phyloP scores from a whole-genome alignment of 495 filamentous ascomycete genomes.

The Apodospora peruviana region DNA sequence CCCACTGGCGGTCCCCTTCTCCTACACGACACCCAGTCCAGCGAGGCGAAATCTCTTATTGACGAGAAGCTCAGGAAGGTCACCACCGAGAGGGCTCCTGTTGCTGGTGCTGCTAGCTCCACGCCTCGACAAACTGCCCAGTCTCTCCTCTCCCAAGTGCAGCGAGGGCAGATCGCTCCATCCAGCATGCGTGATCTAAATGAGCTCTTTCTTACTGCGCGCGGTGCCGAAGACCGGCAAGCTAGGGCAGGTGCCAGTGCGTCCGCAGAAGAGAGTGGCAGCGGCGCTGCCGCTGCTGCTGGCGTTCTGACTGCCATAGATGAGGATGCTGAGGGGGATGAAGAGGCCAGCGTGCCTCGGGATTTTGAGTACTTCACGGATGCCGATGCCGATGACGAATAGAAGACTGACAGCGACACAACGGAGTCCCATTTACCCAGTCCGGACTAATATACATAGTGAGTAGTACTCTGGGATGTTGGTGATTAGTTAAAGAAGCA shows the following conservation, averaged over 20 bases:
- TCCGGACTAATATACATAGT: no score
- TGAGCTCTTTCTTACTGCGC: constrained; percentile 23
- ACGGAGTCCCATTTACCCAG: no score
- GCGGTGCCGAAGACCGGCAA: constrained; percentile 14
- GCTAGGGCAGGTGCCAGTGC: not conserved
- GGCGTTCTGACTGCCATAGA: constrained; percentile 77
- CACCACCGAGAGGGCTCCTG: constrained; percentile 57
- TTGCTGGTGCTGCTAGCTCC: constrained; percentile 29
- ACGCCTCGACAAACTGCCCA: constrained; percentile 9
- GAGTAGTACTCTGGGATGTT: no score
- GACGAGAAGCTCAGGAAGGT: constrained; percentile 84
- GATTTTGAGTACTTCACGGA: constrained; percentile 88
- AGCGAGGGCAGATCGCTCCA: not conserved
- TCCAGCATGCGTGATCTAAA: constrained; percentile 25
- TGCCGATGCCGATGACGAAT: constrained; percentile 54
- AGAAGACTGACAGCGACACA: no score
- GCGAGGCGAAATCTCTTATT: constrained; percentile 69
- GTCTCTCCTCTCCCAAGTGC: constrained; percentile 9
- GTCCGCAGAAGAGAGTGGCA: constrained; percentile 16
- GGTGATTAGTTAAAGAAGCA: no score
- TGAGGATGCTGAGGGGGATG: constrained; percentile 77
- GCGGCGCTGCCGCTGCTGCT: constrained; percentile 68
- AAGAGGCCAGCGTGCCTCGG: constrained; percentile 72
- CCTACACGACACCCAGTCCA: constrained; percentile 76
- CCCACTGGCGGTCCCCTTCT: constrained; percentile 92